phyloP scores from a whole-genome alignment of 305 asterid species.

The Stenogyne calaminthoides region DNA sequence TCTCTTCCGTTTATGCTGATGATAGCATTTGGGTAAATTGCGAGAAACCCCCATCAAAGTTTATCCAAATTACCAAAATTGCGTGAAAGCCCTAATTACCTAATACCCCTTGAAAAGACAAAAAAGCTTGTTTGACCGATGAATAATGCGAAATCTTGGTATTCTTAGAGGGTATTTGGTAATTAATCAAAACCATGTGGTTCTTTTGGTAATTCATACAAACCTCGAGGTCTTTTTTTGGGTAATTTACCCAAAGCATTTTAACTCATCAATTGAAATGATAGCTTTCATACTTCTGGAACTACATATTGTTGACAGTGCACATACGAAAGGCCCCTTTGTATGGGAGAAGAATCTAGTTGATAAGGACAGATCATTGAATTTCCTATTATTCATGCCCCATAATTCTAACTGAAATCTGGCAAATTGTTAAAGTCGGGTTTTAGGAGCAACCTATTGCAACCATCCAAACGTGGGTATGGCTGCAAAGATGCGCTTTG shows the following conservation, averaged over 20 bases:
- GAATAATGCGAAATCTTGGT: not conserved
- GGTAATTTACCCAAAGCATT: not conserved
- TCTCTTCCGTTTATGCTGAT: not conserved
- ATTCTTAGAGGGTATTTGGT: not conserved
- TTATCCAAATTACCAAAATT: not conserved
- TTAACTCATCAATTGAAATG: not conserved
- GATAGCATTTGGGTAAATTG: not conserved
- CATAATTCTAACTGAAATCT: not conserved
- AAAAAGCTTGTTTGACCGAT: not conserved
- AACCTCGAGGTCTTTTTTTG: not conserved
- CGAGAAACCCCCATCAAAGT: not conserved
- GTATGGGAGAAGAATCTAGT: not conserved
- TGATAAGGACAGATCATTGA: not conserved
- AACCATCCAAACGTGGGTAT: not conserved
- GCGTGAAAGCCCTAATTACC: too few species aligned
- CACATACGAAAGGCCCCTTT: slow-evolving; percentile 13
- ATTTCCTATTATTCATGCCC: not conserved
- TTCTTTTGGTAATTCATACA: not conserved
- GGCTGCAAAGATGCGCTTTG: not conserved
- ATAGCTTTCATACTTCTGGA: not conserved
- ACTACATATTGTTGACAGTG: not conserved
- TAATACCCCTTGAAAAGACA: not conserved
- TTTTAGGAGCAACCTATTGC: not conserved
- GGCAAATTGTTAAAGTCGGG: not conserved
- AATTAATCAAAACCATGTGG: not conserved